Base-by-base conservation (phyloP, 202 grass and related monocot genomes). In the Setaria italica region DNA sequence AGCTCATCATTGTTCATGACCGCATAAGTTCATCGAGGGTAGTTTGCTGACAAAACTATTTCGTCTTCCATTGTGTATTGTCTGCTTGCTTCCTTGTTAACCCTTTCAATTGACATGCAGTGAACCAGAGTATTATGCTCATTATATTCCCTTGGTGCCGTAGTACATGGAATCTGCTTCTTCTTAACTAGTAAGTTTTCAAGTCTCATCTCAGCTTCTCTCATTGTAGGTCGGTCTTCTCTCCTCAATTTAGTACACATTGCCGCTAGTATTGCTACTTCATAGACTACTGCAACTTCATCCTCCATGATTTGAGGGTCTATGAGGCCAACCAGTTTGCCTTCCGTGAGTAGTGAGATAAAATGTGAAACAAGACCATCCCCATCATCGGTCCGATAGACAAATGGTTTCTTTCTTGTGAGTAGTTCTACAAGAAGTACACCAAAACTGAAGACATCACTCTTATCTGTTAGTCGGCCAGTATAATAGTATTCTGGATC, bases 161-260 rank as follows among this genome's bases (percentile, higher is more conserved):
- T 1, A 41, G 7, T 21, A 57, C 6, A 3, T 3, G 4, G 17
- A 34, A 41, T 30, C 13, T 67, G 21, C 59, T 78, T 78, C 78
- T 48, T 91, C 7, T 41, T 56, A 33, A 30, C 63, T 7, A 30
- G 33, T 20, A 91, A 17, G 6, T 7, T 68, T 77, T 86, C 82
- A 0, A 92, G 73, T 37, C 47, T 70, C 33, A 70, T 77, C n/a
- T 89, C 83, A 0, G 86, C 90, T 79, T 89, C 79, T 46, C 86
- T 92, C 90, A 92, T 92, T 17, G 82, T 79, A 33, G 86, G 90
- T 7, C 86, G 78, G n/a, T 92, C 86, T 67, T 85, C 67, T n/a
- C 79, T 71, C 21, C 32, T 89, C 58, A 80, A 49, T 42, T 51
- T 80, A 6, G 86, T 33, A 37, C 90, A 92, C 51, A 56, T 86